These are phyloP conservation scores for Entamoeba moshkovskii DNA, from an alignment of 208 protist genomes.

Conservation along the genomic window DNA sequence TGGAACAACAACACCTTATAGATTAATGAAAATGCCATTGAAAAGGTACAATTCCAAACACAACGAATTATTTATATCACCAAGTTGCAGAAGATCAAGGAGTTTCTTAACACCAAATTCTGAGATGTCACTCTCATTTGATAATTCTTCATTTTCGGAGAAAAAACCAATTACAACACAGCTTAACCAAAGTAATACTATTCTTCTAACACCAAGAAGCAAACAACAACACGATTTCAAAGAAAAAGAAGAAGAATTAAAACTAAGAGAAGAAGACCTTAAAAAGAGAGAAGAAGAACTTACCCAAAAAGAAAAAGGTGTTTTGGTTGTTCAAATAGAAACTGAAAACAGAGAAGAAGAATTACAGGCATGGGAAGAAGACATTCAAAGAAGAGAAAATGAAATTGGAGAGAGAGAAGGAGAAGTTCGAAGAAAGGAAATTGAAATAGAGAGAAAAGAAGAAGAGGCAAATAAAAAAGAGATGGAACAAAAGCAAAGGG, in stretches of 20 bases:
- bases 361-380: background rate
- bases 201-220: no score
- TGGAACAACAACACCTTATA: background rate
- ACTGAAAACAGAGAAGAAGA: background rate
- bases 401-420: background rate
- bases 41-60: background rate
- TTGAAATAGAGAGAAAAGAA: background rate
- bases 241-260: background rate
- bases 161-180: no score
- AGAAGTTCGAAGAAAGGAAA: background rate
- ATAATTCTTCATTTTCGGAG: no score
- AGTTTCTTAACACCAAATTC: background rate
- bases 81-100: background rate
- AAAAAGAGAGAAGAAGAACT: background rate
- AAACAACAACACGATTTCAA: background rate
- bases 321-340: background rate
- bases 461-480: background rate
- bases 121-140: no score
- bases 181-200: no score
- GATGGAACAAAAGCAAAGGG: background rate
- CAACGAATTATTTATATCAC: background rate
- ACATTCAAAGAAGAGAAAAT: background rate
- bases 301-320: background rate
- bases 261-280: background rate
- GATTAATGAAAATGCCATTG: background rate